Evolutionary conservation across 345 rosid species (phyloP), one percentile per base, ranked within the genome.

Genomic region (Passiflora organensis): DNA sequence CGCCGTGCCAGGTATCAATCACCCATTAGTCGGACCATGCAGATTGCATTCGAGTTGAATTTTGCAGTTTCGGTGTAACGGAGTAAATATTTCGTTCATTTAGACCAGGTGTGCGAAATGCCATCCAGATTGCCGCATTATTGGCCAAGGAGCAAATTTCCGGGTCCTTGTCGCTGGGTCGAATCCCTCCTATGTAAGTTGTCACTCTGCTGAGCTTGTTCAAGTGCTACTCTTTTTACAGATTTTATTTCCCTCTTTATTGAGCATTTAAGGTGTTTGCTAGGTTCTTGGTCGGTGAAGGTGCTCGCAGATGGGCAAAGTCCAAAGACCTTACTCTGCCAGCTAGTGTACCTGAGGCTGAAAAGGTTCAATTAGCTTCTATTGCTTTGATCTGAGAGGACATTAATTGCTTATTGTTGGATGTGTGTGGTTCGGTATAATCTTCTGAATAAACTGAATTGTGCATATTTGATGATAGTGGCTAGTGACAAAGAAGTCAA

Each of bases 201-300:
- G 44, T 57, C 58, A 12, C 50, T 60, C 15, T 48, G 37, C 52
- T 65, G 57, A 8, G 55, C 54, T 64, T 28, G 56, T 37, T 56
- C 38, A 23, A 38, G 5, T 19, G 2, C 17, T 13, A 1, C 21
- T 5, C 28, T 63, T 28, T 28, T 28, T 28, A 28, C 34, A 8
- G 34, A 28, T 28, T 28, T 8, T 28, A 0, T 22, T 54, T 15
- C 22, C 14, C 15, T 19, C 15, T 41, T 66, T 2, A 50, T 58
- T 51, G 18, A 20, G 4, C 6, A 6, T 51, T 23, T 36, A 2
- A n/a, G 23, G 37, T 34, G 56, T 49, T 22, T 20, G 51, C 60
- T 19, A 93, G 96, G 93, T 81, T 93, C 71, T 81, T 93, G 79
- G 99, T 70, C 53, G 95, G 99, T 58, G 99, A 89, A 81, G 96